Evolutionary conservation across 768 basidiomycete genomes (phyloP), one percentile per base, ranked within the genome.

Genomic region (Boletus subcaerulescens): DNA sequence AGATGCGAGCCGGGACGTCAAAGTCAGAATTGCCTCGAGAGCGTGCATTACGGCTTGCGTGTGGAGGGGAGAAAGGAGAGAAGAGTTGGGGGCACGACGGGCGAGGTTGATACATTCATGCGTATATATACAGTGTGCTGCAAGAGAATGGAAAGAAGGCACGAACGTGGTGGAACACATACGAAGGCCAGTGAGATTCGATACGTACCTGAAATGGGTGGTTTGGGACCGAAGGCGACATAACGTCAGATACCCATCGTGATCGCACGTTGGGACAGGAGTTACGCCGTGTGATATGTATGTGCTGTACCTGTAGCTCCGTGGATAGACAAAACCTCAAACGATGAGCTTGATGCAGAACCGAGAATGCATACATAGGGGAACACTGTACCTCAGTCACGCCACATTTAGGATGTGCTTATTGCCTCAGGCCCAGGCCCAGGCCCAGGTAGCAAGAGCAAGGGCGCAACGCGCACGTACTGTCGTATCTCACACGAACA

Each of bases 21-120:
- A 18, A 7, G 31, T 42, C 9, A 58, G 13, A 14, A 55, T 18
- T 5, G 17, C 41, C 14, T 39, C 29, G 11, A 63, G 31, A 32
- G 41, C 35, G n/a, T 17, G 38, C 64, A 65, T 59, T 5, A 46
- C 26, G 11, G 20, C 22, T 24, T 17, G 61, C 5, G 42, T 40
- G 12, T 17, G 41, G 22, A 15, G 8, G 20, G 22, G 20, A 11
- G 42, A 17, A 39, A n/a, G 38, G 38, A 39, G n/a, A 24, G 7
- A 10, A 17, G 17, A 13, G 20, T 6, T 22, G 9, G 10, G 15
- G 24, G 38, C 17, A 18, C 22, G 32, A 52, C 2, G 10, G 26
- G 5, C 31, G 24, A 11, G 24, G 29, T 29, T 29, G 29, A 29
- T 29, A 26, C 26, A 26, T 26, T 8, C 26, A 29, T 4, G 20